Percentiles rank a stretch among this genome's conserved stretches.
Conservation (phyloP, 31 red algal species). For the Odonthalia washingtoniensis region DNA sequence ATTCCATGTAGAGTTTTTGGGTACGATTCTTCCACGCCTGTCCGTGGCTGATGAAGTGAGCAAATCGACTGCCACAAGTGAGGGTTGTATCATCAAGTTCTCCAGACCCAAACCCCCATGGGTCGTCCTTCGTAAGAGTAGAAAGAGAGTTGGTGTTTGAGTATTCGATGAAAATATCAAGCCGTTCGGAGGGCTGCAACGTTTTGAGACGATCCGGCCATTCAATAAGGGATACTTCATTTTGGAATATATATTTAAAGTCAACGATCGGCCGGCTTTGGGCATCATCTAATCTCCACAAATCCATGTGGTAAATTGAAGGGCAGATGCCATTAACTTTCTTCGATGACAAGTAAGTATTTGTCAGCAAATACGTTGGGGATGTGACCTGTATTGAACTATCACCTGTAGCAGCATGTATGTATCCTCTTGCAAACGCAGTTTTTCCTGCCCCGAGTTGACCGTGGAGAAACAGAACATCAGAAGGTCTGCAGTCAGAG, state of each 20-base stretch:
- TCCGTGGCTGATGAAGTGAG: slow-evolving; percentile 18
- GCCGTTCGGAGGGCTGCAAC: slow-evolving; percentile 23
- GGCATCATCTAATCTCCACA: slow-evolving; percentile 77
- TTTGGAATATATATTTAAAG: slow-evolving; percentile 64
- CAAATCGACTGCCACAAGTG: slow-evolving; percentile 25
- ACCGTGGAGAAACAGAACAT: slow-evolving; percentile 83
- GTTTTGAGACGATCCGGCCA: slow-evolving; percentile 84
- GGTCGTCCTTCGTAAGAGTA: slow-evolving; percentile 36
- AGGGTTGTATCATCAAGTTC: slow-evolving; percentile 11
- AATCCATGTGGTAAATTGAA: slow-evolving; percentile 87
- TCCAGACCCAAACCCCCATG: slow-evolving; percentile 58
- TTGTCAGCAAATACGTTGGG: slow-evolving; percentile 87
- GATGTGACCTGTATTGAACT: slow-evolving; percentile 68
- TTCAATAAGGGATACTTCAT: slow-evolving; percentile 80
- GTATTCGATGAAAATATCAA: slow-evolving; percentile 59
- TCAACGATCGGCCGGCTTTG: slow-evolving; percentile 69
- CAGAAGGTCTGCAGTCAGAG: slow-evolving; percentile 43
- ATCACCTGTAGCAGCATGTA: slow-evolving; percentile 57
- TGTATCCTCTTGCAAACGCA: slow-evolving; percentile 76
- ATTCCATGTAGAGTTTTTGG: neutral
- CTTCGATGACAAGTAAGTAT: slow-evolving; percentile 57
- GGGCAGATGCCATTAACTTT: neutral
- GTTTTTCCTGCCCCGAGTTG: slow-evolving; percentile 88
- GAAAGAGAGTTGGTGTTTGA: neutral
- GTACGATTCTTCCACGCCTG: slow-evolving; percentile 18